Conservation (phyloP, 2,329 filamentous ascomycete species). For the Fusarium stilboides region DNA sequence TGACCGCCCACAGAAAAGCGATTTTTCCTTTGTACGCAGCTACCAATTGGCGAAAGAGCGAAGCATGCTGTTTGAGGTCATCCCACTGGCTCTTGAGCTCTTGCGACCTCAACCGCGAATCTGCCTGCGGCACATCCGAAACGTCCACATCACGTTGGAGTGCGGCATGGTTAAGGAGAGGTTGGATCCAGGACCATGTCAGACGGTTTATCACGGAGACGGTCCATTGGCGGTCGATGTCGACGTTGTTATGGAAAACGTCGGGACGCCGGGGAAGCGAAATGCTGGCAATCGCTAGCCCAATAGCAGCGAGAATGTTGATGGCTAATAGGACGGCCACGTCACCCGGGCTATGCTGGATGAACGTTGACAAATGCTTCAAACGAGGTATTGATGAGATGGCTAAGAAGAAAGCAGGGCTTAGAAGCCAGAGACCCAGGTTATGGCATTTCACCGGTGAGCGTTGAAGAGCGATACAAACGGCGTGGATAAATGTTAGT, state of each 20-base stretch:
- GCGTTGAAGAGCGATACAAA: constrained; percentile 63
- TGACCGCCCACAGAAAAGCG: constrained; percentile 70
- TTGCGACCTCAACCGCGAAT: constrained; percentile 66
- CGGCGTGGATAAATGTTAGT: constrained; percentile 66
- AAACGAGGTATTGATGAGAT: constrained; percentile 62
- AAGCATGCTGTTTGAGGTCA: constrained; percentile 58
- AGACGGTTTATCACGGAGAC: constrained; percentile 71
- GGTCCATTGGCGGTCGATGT: constrained; percentile 75
- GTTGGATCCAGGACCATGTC: constrained; percentile 75
- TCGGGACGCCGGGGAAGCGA: constrained; percentile 76
- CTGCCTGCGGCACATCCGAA: constrained; percentile 72
- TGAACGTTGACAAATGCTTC: constrained; percentile 52
- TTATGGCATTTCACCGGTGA: constrained; percentile 66
- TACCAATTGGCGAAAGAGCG: constrained; percentile 73
- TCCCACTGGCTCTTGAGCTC: constrained; percentile 66
- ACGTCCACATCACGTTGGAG: constrained; percentile 73
- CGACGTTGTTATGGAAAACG: constrained; percentile 70
- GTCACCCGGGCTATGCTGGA: constrained; percentile 50
- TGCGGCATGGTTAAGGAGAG: constrained; percentile 68
- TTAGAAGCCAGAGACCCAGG: constrained; percentile 65
- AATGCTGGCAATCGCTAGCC: constrained; percentile 63
- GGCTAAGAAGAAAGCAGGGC: constrained; percentile 62
- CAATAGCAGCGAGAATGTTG: constrained; percentile 61
- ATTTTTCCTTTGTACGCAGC: constrained; percentile 70
- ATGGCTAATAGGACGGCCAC: constrained; percentile 59